Percentiles rank a stretch among this genome's conserved stretches.
phyloP scores from a whole-genome alignment of 1,139 yeast species.

The Scheffersomyces lignicola region DNA sequence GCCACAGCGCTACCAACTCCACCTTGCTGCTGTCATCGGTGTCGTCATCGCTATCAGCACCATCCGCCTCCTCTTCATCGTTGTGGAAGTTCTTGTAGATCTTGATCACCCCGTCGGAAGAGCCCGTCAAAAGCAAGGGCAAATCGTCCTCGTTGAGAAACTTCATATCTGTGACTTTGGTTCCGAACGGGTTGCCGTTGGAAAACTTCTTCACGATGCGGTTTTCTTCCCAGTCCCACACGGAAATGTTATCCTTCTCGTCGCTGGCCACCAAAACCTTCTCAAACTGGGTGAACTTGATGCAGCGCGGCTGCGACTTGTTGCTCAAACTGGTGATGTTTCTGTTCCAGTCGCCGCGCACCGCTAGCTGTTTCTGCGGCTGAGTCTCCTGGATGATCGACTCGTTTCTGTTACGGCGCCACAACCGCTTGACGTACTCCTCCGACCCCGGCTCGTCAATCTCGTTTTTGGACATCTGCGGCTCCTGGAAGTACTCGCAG shows the following conservation, averaged over 20 bases:
- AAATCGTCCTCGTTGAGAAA: conserved; percentile 89
- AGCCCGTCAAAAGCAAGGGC: conserved; percentile 82
- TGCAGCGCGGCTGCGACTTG: conserved; percentile 73
- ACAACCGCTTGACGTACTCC: conserved; percentile 76
- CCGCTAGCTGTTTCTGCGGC: conserved; percentile 79
- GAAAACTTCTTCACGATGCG: conserved; percentile 65
- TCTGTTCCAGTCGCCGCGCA: conserved; percentile 84
- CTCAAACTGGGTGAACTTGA: conserved; percentile 89
- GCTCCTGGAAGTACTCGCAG: conserved; percentile 92
- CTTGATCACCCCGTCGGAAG: conserved; percentile 90
- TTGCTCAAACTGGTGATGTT: conserved; percentile 65
- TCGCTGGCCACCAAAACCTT: conserved; percentile 79
- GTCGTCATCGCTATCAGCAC: conserved; percentile 34
- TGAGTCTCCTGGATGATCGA: conserved; percentile 84
- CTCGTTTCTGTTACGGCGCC: conserved; percentile 92
- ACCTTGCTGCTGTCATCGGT: conserved; percentile 30
- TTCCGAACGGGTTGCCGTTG: conserved; percentile 84
- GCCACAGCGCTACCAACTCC: conserved; percentile 84
- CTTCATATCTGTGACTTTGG: conserved; percentile 83
- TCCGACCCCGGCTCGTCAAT: conserved; percentile 92
- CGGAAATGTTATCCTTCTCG: conserved; percentile 78
- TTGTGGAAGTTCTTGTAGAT: conserved; percentile 78
- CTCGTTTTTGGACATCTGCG: conserved; percentile 87
- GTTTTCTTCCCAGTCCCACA: conserved; percentile 84
- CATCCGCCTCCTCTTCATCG: conserved; percentile 24